Evolutionary conservation across 768 basidiomycete species (phyloP).

Genomic region (Pleurotus tuoliensis): DNA sequence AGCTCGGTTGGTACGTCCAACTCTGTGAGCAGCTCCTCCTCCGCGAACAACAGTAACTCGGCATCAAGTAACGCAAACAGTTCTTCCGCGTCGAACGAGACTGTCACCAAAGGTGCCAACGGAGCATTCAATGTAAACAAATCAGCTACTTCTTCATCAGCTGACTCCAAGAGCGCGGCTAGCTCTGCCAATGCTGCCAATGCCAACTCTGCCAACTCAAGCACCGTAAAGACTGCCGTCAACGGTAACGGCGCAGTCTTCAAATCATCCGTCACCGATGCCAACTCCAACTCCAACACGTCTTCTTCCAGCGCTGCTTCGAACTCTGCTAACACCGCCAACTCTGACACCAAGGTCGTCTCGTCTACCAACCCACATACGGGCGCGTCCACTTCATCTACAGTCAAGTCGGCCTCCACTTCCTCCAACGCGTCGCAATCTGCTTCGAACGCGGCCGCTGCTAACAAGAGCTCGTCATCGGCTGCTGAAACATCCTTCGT

Average conservation of each 20-base stretch:
- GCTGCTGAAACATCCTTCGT: background rate
- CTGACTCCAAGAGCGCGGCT: background rate
- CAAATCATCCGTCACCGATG: background rate
- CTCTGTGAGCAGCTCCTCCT: conserved; percentile 3
- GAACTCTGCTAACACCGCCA: background rate
- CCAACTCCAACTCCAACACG: conserved; percentile 1
- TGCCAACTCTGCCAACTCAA: conserved; percentile 2
- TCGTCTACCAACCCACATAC: conserved; percentile 4
- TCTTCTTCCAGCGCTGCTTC: background rate
- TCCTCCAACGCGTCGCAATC: conserved; percentile 2
- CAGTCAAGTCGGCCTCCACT: background rate
- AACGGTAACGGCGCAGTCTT: conserved; percentile 1
- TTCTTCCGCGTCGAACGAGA: background rate
- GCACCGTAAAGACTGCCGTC: conserved; percentile 5
- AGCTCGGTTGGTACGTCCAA: conserved; percentile 3
- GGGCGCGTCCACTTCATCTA: conserved; percentile 1
- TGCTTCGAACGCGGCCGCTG: background rate
- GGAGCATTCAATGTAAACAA: conserved; percentile 2
- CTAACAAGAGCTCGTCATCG: background rate
- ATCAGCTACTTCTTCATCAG: background rate
- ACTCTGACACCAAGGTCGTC: background rate
- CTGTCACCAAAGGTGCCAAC: conserved; percentile 1
- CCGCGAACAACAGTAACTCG: background rate
- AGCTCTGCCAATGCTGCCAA: background rate
- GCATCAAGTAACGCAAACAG: background rate